phyloP scores from a whole-genome alignment of 768 basidiomycete genomes.

The Naganishia antarctica region DNA sequence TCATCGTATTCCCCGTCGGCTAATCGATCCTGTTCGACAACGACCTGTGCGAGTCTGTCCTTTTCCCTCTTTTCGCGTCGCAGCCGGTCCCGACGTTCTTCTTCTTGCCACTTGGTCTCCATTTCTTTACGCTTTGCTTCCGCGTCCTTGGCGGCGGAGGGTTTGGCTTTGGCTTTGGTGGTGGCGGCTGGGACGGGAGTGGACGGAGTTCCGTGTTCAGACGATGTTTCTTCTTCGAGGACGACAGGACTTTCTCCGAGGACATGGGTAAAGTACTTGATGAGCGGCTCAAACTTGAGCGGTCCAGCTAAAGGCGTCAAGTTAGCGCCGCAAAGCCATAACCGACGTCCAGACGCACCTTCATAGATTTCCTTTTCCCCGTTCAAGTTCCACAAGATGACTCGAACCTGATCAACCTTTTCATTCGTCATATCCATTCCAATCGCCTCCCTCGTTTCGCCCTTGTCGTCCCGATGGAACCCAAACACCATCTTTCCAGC shows the following conservation, averaged over 20 bases:
- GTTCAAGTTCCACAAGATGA: slow-evolving; percentile 65
- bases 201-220: background rate
- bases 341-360: slow-evolving; percentile 52
- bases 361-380: slow-evolving; percentile 62
- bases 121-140: slow-evolving; percentile 28
- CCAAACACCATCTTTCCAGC: slow-evolving; percentile 66
- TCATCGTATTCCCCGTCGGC: slow-evolving; percentile 16
- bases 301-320: slow-evolving; percentile 54
- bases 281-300: slow-evolving; percentile 68
- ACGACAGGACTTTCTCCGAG: slow-evolving; percentile 52
- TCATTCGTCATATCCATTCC: slow-evolving; percentile 58
- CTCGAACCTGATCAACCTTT: slow-evolving; percentile 52
- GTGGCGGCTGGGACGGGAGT: background rate
- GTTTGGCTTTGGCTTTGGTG: slow-evolving; percentile 19
- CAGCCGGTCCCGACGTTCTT: slow-evolving; percentile 38
- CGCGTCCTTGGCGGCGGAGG: slow-evolving; percentile 10
- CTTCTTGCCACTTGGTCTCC: slow-evolving; percentile 40
- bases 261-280: slow-evolving; percentile 62
- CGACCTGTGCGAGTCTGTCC: slow-evolving; percentile 22
- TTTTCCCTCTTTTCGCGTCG: slow-evolving; percentile 35
- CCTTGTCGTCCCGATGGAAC: slow-evolving; percentile 61
- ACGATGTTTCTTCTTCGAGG: slow-evolving; percentile 45
- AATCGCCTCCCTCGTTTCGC: slow-evolving; percentile 48
- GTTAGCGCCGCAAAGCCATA: background rate
- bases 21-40: slow-evolving; percentile 20